Base-by-base conservation (phyloP, 2,329 filamentous ascomycete genomes). In the Bertia moriformis region DNA sequence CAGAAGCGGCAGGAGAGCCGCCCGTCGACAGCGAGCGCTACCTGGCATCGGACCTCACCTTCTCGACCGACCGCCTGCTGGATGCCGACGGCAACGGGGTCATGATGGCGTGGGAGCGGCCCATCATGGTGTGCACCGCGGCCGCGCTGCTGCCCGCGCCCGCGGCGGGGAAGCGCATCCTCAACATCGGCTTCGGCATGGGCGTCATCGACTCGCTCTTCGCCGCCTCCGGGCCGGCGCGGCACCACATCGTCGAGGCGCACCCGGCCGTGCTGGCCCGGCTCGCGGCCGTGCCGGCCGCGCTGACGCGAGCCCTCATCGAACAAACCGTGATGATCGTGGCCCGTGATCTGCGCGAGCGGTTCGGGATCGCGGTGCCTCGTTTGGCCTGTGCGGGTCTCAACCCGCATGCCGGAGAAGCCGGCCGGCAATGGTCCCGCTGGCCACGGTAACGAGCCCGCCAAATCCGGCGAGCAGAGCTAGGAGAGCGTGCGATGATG, bases 71-170 rank as follows among this genome's bases (percentile, higher is more conserved):
- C 45, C 79, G 79, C 43, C 70, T 91, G 2, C 68, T 91, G 4
- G 84, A 91, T 52, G 67, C 73, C 3, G 73, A 77, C 45, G 69
- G 76, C 44, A 93, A 93, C 54, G 85, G 83, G 39, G 83, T 93
- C 36, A 93, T 93, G 86, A 93, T 93, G 86, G 71, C 78, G 29
- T 93, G 86, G 86, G 86, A 93, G 58, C 82, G 78, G 2, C 74
- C 78, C 46, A 91, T 93, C 49, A 93, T 93, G 86, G 71, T 72
- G 43, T 70, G 73, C 38, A 85, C 82, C 40, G 84, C 86, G 36
- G 69, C 78, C 44, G 69, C 73, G 13, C 64, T 93, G 1, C 63
- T 80, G 1, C 65, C 19, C 14, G 12, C 12, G n/a, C 47, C 46
- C 5, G 42, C 45, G 30, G 39, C 53, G 0, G 82, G 79, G 2